phyloP scores from a whole-genome alignment of 2,329 filamentous ascomycete species.

The Apiospora aurea region DNA sequence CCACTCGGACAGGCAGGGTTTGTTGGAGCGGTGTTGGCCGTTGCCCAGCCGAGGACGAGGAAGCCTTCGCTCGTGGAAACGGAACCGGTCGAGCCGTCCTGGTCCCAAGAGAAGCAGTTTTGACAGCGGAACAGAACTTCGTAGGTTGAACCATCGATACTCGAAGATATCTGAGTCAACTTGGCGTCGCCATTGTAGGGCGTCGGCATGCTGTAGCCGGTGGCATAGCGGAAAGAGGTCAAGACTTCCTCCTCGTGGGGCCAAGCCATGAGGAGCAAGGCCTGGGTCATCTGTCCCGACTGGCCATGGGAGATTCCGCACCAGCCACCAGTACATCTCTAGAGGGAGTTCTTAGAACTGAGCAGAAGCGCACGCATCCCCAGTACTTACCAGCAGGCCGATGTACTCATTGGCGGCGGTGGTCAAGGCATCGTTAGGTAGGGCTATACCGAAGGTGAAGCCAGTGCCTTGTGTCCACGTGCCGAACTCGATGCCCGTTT shows the following conservation, averaged over 20 bases:
- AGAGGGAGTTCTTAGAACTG: background rate
- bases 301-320: constrained; percentile 42
- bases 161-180: constrained; percentile 65
- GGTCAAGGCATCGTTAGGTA: constrained; percentile 41
- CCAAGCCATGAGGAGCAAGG: constrained; percentile 59
- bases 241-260: constrained; percentile 60
- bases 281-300: constrained; percentile 44
- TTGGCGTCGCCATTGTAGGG: constrained; percentile 69
- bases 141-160: constrained; percentile 64
- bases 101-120: constrained; percentile 62
- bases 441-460: constrained; percentile 39
- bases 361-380: background rate
- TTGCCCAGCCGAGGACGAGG: constrained; percentile 63
- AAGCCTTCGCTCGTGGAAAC: constrained; percentile 52
- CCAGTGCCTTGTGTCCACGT: constrained; percentile 37
- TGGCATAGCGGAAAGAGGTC: constrained; percentile 65
- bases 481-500: constrained; percentile 40
- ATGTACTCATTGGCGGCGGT: constrained; percentile 41
- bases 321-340: constrained; percentile 42
- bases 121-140: constrained; percentile 70
- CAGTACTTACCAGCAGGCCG: constrained; percentile 39
- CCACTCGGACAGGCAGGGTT: constrained; percentile 52
- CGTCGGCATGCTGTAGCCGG: constrained; percentile 65
- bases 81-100: constrained; percentile 53
- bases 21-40: constrained; percentile 51